Evolutionary conservation across 139 green algal species (phyloP).

Genomic region (Prasinococcaceae sp.): DNA sequence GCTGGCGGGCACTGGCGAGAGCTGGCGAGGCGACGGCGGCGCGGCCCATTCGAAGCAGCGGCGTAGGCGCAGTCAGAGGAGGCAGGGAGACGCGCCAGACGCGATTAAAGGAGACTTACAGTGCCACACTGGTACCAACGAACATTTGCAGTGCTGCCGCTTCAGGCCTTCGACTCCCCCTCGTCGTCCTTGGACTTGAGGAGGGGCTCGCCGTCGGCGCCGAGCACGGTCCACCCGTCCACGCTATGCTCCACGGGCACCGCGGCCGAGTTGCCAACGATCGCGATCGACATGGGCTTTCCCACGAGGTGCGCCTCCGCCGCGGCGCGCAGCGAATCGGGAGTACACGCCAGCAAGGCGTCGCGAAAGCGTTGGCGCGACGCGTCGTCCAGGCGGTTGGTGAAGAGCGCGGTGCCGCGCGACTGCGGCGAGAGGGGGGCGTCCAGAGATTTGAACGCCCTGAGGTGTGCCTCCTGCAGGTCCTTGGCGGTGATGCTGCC

Average conservation of each 20-base stretch:
- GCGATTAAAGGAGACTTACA: no score
- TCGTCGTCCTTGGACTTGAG: no score
- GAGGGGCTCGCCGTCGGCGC: constrained; percentile 5
- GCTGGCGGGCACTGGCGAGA: no score
- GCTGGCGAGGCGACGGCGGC: no score
- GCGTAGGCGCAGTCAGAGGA: no score
- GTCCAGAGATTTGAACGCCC: constrained; percentile 18
- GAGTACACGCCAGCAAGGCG: constrained; percentile 2
- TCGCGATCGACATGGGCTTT: constrained; percentile 3
- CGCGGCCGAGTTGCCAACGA: constrained; percentile 1
- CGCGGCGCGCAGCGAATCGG: constrained; percentile 1
- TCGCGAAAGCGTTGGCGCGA: constrained; percentile 8
- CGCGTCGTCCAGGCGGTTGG: constrained; percentile 1
- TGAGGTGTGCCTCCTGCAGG: constrained; percentile 16
- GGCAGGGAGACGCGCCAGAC: no score
- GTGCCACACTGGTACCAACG: no score
- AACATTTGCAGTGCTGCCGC: no score
- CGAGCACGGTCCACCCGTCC: neutral
- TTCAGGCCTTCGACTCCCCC: no score
- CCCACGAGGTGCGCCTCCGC: constrained; percentile 5
- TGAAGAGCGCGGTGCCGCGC: constrained; percentile 7
- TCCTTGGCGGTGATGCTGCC: no score
- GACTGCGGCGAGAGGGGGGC: constrained; percentile 9
- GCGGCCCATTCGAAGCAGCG: no score
- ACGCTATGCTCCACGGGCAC: neutral